Evolutionary conservation across 2,329 filamentous ascomycete species (phyloP).

Genomic region (Leptographium galeiforme): DNA sequence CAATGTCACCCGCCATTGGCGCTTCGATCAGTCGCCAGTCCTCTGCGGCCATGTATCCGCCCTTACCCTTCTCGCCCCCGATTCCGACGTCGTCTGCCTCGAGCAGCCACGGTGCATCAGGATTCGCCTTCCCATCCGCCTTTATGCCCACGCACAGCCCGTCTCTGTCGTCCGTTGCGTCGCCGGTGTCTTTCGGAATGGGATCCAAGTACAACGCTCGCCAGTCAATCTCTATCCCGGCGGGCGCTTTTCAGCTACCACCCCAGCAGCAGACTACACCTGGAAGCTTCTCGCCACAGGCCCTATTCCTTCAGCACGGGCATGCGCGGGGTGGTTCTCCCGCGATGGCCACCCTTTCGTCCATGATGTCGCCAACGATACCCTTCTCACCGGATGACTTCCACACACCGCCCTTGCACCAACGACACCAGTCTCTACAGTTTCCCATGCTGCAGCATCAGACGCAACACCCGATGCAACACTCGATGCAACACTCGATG

Average conservation of each 20-base stretch:
- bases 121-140: constrained; percentile 41
- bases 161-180: constrained; percentile 50
- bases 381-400: constrained; percentile 44
- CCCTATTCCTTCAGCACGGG: constrained; percentile 36
- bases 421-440: constrained; percentile 46
- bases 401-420: constrained; percentile 29
- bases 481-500: constrained; percentile 35
- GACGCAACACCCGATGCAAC: too few relatives aligned
- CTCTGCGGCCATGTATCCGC: constrained; percentile 57
- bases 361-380: constrained; percentile 50
- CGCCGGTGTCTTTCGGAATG: constrained; percentile 51
- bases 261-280: constrained; percentile 40
- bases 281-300: constrained; percentile 44
- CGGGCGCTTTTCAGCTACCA: constrained; percentile 50
- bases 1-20: constrained; percentile 51
- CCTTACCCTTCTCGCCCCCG: constrained; percentile 71
- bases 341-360: constrained; percentile 37
- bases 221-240: constrained; percentile 57
- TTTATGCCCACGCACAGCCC: constrained; percentile 51
- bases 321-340: constrained; percentile 50
- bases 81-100: constrained; percentile 65
- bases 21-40: constrained; percentile 50
- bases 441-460: constrained; percentile 37
- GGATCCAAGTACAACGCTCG: constrained; percentile 52
- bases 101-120: constrained; percentile 48